Percentiles rank a stretch among this genome's conserved stretches.
phyloP scores from a whole-genome alignment of 352 stramenopile genomes.

The Pythium sukuiense region DNA sequence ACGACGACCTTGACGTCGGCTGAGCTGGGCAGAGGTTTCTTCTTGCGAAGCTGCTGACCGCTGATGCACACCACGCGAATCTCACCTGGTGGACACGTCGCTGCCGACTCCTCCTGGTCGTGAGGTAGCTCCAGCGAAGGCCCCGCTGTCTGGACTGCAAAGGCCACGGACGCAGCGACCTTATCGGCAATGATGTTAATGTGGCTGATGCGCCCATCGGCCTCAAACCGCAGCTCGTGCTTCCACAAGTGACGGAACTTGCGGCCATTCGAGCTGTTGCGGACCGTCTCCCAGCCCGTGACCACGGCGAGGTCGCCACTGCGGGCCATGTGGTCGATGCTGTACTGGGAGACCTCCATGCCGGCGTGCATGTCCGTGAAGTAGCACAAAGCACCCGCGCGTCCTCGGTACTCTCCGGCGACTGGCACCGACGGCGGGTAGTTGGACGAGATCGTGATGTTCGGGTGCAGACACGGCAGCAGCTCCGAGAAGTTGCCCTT shows the following conservation, averaged over 20 bases:
- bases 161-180: constrained; percentile 72
- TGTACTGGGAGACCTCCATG: constrained; percentile 75
- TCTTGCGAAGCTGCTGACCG: constrained; percentile 50
- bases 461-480: constrained; percentile 76
- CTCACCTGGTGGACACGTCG: constrained; percentile 73
- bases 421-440: constrained; percentile 71
- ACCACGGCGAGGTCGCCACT: constrained; percentile 75
- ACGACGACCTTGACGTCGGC: constrained; percentile 62
- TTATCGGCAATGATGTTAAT: constrained; percentile 88
- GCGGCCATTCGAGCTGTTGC: constrained; percentile 60
- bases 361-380: constrained; percentile 67
- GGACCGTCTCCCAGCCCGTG: constrained; percentile 73
- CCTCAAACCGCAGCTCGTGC: constrained; percentile 79
- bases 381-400: constrained; percentile 64
- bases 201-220: constrained; percentile 76
- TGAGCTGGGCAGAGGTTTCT: constrained; percentile 45
- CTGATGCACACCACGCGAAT: constrained; percentile 82
- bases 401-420: constrained; percentile 66
- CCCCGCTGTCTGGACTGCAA: constrained; percentile 58
- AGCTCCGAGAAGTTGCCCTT: constrained; percentile 81
- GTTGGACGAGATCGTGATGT: constrained; percentile 75
- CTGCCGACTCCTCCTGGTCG: constrained; percentile 57
- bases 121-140: constrained; percentile 59
- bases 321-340: constrained; percentile 65
- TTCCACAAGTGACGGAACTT: constrained; percentile 85